Evolutionary conservation across 2,329 filamentous ascomycete genomes (phyloP).

Genomic region (Magnaporthiopsis rhizophila): DNA sequence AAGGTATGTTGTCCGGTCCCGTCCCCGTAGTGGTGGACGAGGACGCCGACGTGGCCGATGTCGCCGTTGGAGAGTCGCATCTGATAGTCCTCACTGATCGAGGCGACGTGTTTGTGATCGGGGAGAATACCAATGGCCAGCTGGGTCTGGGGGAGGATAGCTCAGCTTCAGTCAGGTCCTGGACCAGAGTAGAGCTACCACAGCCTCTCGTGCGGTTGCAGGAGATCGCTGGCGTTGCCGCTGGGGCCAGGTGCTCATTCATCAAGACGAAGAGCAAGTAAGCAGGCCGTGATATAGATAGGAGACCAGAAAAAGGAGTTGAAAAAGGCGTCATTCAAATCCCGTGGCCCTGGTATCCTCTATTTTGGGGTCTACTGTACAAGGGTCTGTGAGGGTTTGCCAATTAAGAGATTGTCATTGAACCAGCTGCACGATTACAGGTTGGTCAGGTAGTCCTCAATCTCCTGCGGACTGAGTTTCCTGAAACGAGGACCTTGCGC

Average conservation of each 20-base stretch:
- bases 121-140: conserved; percentile 51
- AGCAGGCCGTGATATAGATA: conserved; percentile 8
- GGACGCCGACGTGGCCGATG: conserved; percentile 45
- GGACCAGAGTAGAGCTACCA: conserved; percentile 28
- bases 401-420: neutral
- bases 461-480: conserved; percentile 94
- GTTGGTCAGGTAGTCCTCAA: conserved; percentile 99
- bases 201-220: conserved; percentile 15
- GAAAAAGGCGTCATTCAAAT: conserved; percentile 4
- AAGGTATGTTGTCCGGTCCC: conserved; percentile 18
- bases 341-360: conserved; percentile 4
- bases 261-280: conserved; percentile 25
- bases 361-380: conserved; percentile 8
- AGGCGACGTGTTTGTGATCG: conserved; percentile 45
- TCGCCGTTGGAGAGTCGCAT: conserved; percentile 51
- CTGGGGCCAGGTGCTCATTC: conserved; percentile 42
- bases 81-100: conserved; percentile 45
- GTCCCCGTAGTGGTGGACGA: conserved; percentile 30
- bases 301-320: neutral
- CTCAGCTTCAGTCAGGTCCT: conserved; percentile 17
- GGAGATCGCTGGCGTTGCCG: conserved; percentile 33
- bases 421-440: conserved; percentile 50
- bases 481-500: conserved; percentile 81
- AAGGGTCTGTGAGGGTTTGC: conserved; percentile 6
- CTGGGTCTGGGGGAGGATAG: conserved; percentile 34